Conservation (phyloP, 106 monocot species). For the Allium cepa region DNA sequence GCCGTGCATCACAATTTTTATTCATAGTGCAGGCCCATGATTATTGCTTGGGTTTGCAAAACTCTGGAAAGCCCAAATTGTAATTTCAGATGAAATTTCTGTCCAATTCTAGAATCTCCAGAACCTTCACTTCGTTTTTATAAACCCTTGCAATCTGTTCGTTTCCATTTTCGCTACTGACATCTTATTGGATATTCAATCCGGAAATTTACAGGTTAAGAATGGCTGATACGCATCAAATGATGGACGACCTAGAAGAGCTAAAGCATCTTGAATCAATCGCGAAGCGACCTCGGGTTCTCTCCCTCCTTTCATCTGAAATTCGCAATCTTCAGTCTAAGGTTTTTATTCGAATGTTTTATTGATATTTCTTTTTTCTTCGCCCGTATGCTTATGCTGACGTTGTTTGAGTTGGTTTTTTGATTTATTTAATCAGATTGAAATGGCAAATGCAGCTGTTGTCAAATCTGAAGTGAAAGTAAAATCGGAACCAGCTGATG, state of each 20-base stretch:
- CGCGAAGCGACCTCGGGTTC: conserved; percentile 61
- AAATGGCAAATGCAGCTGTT: conserved; percentile 14
- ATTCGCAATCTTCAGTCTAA: conserved; percentile 47
- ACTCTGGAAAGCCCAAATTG: no score
- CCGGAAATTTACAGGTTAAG: not conserved
- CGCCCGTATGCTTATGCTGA: not conserved
- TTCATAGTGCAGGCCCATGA: no score
- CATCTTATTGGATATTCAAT: not conserved
- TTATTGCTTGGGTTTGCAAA: no score
- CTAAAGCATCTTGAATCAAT: conserved; percentile 46
- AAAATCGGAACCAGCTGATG: not conserved
- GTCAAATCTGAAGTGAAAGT: not conserved
- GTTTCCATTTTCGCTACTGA: not conserved
- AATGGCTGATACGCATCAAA: conserved; percentile 53
- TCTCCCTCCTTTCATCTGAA: conserved; percentile 59
- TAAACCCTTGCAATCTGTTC: conserved; percentile 4
- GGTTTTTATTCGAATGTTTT: conserved; percentile 15
- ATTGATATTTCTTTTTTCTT: not conserved
- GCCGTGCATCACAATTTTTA: no score
- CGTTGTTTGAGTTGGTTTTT: not conserved
- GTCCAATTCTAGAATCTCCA: not conserved
- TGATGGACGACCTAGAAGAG: conserved; percentile 68
- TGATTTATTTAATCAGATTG: conserved; percentile 23
- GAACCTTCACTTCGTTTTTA: not conserved
- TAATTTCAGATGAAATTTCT: no score